Evolutionary conservation across 169 alveolate genomes (phyloP).

Genomic region (Neospora caninum): DNA sequence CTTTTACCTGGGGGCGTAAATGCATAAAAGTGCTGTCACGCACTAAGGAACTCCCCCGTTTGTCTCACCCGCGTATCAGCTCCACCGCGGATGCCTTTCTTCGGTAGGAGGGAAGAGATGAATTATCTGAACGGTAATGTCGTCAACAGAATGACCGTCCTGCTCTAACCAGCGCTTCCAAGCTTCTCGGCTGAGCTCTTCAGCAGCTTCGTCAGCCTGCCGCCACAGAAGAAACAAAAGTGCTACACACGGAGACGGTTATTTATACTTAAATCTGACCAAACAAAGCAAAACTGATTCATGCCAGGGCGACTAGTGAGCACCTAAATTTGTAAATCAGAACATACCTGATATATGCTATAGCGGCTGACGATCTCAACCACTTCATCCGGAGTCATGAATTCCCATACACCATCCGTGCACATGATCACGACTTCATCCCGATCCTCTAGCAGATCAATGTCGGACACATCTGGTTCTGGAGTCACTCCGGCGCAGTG

Average conservation of each 20-base stretch:
- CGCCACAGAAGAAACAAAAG: not conserved
- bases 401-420: slow-evolving; percentile 89
- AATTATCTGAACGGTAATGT: slow-evolving; percentile 74
- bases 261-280: too few species aligned
- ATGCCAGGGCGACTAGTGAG: not conserved
- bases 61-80: too few species aligned
- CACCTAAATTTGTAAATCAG: not conserved
- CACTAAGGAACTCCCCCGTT: too few species aligned
- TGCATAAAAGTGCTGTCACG: too few species aligned
- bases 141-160: slow-evolving; percentile 87
- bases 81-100: not conserved
- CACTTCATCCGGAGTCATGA: slow-evolving; percentile 84
- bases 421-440: slow-evolving; percentile 81
- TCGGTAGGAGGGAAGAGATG: slow-evolving; percentile 35
- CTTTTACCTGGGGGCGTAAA: too few species aligned
- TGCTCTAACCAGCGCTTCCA: slow-evolving; percentile 87
- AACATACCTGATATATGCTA: not conserved
- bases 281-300: not conserved
- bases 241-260: not conserved
- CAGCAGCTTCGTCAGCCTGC: slow-evolving; percentile 41
- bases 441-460: slow-evolving; percentile 65
- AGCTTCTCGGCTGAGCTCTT: slow-evolving; percentile 72
- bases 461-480: slow-evolving; percentile 55
- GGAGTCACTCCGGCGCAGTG: slow-evolving; percentile 56
- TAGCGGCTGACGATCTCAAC: slow-evolving; percentile 73